Percentiles rank a stretch among this genome's conserved stretches.
Conservation (phyloP, 2,329 filamentous ascomycete genomes). For the Cladophialophora chaetospira region DNA sequence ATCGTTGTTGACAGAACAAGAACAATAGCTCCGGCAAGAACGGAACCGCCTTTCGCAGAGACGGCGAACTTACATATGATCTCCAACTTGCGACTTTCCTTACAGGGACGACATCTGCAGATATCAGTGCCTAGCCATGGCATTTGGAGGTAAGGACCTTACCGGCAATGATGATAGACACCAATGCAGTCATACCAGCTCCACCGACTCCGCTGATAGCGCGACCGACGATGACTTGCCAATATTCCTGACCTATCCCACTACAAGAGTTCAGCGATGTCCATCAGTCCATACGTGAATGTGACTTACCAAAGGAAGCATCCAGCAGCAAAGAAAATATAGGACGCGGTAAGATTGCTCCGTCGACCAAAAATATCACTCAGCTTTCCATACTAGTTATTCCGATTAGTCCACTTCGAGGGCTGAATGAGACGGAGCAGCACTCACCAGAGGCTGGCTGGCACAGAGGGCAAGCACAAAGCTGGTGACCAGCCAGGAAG, state of each 20-base stretch:
- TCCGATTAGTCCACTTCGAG: background rate
- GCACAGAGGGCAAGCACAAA: constrained; percentile 49
- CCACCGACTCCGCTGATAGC: constrained; percentile 48
- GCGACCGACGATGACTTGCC: constrained; percentile 45
- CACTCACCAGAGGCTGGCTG: constrained; percentile 41
- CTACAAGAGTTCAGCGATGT: constrained; percentile 28
- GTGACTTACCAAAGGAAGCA: constrained; percentile 40
- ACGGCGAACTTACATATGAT: too few relatives aligned
- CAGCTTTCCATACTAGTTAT: constrained; percentile 44
- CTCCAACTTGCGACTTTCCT: constrained; percentile 53
- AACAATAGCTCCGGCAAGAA: too few relatives aligned
- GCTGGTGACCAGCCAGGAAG: constrained; percentile 48
- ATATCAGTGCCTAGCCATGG: background rate
- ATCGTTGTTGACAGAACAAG: too few relatives aligned
- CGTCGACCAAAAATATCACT: constrained; percentile 51
- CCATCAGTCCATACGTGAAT: background rate
- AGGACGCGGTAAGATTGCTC: constrained; percentile 42
- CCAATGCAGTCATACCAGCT: constrained; percentile 48
- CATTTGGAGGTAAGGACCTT: background rate
- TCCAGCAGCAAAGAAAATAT: constrained; percentile 46
- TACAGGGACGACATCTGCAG: constrained; percentile 50
- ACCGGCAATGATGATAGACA: constrained; percentile 49
- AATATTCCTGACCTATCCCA: constrained; percentile 42
- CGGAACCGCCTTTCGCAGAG: too few relatives aligned
- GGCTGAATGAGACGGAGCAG: constrained; percentile 41